A percentile compares a stretch with the other conserved stretches of the same genome.
Evolutionary conservation across 768 basidiomycete genomes (phyloP).

Genomic region (Leucocoprinus leucothites): DNA sequence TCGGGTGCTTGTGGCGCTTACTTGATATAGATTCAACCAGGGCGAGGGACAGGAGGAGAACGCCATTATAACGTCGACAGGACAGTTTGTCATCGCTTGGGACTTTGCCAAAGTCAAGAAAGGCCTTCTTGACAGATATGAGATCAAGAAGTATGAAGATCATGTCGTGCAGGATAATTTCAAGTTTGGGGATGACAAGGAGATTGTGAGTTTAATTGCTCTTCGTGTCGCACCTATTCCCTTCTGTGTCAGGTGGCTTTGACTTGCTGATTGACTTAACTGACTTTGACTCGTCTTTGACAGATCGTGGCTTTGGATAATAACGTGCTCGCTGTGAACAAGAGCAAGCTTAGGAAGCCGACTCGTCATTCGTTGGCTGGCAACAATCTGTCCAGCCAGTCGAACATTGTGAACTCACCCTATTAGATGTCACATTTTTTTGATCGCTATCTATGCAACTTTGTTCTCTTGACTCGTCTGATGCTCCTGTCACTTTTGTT

Average conservation of each 20-base stretch:
- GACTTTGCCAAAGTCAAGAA: constrained; percentile 96
- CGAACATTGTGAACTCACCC: constrained; percentile 67
- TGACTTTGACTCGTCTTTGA: constrained; percentile 4
- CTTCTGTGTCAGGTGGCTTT: not conserved
- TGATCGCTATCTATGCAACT: constrained; percentile 9
- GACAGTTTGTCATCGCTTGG: constrained; percentile 92
- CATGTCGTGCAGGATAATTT: constrained; percentile 96
- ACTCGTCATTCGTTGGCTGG: constrained; percentile 65
- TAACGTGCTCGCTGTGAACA: constrained; percentile 91
- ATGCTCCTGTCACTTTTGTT: constrained; percentile 5
- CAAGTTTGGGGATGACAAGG: constrained; percentile 95
- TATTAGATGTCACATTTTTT: constrained; percentile 35
- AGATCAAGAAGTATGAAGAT: constrained; percentile 95
- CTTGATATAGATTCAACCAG: constrained; percentile 76
- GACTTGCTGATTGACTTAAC: too few relatives aligned
- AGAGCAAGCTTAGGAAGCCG: constrained; percentile 86
- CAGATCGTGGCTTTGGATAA: constrained; percentile 95
- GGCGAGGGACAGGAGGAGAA: constrained; percentile 88
- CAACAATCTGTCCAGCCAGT: constrained; percentile 41
- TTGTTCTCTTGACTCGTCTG: constrained; percentile 12
- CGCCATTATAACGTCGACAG: constrained; percentile 93
- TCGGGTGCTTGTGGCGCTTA: not conserved
- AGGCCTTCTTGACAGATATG: constrained; percentile 87
- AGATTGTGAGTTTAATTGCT: constrained; percentile 67
- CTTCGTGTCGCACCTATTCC: not conserved